Evolutionary conservation across 805 yeast genomes (phyloP).

Genomic region (Komagataella populi): DNA sequence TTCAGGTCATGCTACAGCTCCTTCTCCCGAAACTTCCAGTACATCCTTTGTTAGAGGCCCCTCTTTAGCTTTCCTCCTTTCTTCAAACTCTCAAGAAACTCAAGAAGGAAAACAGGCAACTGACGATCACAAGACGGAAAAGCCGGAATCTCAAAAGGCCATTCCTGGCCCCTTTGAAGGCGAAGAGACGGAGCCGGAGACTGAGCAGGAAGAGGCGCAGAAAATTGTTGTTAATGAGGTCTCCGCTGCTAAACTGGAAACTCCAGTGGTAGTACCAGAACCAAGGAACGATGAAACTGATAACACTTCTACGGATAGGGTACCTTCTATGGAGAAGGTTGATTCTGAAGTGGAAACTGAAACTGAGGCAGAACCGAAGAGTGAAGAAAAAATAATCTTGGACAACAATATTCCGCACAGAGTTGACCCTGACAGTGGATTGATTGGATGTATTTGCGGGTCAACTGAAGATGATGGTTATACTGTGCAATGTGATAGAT

Average conservation of each 20-base stretch:
- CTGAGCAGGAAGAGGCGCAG: not conserved
- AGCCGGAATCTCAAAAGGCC: not conserved
- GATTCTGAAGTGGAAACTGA: constrained; percentile 8
- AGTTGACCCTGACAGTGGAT: constrained; percentile 72
- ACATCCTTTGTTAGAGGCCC: not conserved
- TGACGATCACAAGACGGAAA: not conserved
- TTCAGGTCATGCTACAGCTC: not conserved
- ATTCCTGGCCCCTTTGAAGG: not conserved
- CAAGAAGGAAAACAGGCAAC: not conserved
- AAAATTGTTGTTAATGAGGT: not conserved
- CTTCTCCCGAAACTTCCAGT: not conserved
- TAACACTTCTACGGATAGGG: not conserved
- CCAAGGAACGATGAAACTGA: constrained; percentile 8
- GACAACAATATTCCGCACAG: constrained; percentile 22
- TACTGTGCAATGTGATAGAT: constrained; percentile 87
- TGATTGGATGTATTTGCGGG: constrained; percentile 83
- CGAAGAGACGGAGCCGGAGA: constrained; percentile 1
- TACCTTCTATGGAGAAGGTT: constrained; percentile 4
- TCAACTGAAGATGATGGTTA: constrained; percentile 84
- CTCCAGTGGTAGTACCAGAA: constrained; percentile 8
- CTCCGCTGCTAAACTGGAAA: not conserved
- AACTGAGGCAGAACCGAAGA: not conserved
- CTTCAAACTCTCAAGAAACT: not conserved
- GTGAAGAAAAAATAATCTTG: not conserved
- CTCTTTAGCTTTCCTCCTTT: not conserved